These are phyloP conservation scores for Thraustochytrium sp. DNA, from an alignment of 352 stramenopile species.

Conservation along the genomic window DNA sequence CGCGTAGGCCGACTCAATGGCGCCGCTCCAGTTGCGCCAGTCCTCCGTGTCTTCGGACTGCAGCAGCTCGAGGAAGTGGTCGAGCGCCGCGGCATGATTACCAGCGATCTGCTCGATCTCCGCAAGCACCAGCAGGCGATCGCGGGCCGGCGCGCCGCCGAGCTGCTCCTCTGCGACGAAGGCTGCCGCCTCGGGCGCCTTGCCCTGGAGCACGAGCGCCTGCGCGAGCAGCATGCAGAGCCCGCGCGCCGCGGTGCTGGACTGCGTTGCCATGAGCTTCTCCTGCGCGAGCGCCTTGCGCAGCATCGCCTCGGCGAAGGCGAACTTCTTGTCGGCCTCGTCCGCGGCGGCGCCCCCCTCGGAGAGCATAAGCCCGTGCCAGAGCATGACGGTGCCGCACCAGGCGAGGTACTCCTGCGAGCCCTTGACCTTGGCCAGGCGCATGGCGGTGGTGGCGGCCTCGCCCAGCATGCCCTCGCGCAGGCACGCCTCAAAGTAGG, in stretches of 20 bases:
- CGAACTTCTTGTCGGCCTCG: slow-evolving; percentile 12
- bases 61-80: neutral
- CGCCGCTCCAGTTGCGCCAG: slow-evolving; percentile 30
- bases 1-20: neutral
- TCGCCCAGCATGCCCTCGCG: neutral
- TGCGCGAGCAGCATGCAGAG: neutral
- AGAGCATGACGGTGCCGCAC: slow-evolving; percentile 18
- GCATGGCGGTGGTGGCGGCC: neutral
- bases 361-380: neutral
- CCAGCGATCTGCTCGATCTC: neutral
- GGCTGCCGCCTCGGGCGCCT: neutral
- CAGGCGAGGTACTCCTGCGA: slow-evolving; percentile 11
- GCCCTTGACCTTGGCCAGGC: neutral
- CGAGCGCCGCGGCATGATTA: neutral
- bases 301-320: slow-evolving; percentile 11
- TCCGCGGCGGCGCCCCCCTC: neutral
- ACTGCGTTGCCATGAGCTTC: neutral
- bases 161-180: slow-evolving; percentile 22
- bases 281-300: slow-evolving; percentile 12
- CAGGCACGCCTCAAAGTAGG: slow-evolving; percentile 8
- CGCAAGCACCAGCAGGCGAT: slow-evolving; percentile 8
- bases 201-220: neutral
- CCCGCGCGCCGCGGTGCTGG: neutral
- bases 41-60: neutral
- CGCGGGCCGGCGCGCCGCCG: neutral